Evolutionary conservation across 495 filamentous ascomycete genomes (phyloP).

Genomic region (Geopyxis carbonaria): DNA sequence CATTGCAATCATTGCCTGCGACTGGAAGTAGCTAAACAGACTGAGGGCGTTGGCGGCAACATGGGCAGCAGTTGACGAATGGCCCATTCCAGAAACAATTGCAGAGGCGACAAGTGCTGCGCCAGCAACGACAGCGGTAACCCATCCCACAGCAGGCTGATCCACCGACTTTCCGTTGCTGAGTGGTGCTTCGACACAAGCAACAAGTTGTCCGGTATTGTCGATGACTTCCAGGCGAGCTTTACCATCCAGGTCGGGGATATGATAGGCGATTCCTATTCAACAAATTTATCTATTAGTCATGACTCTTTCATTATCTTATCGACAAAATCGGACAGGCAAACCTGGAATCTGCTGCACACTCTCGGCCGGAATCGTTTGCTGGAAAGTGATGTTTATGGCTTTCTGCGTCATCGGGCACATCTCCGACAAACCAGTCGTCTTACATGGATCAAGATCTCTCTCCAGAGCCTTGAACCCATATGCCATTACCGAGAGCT

Average conservation of each 20-base stretch:
- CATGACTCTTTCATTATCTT: no score
- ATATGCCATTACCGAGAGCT: conserved; percentile 62
- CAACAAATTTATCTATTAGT: conserved; percentile 5
- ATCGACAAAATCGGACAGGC: not conserved
- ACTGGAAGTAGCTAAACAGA: conserved; percentile 89
- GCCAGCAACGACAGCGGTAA: conserved; percentile 69
- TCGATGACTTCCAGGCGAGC: conserved; percentile 66
- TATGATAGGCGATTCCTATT: conserved; percentile 59
- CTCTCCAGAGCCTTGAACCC: conserved; percentile 50
- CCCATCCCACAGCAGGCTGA: conserved; percentile 75
- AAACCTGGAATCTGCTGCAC: conserved; percentile 36
- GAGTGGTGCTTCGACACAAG: conserved; percentile 75
- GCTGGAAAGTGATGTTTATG: conserved; percentile 59
- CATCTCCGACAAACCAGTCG: conserved; percentile 43
- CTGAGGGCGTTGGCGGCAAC: conserved; percentile 85
- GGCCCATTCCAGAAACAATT: conserved; percentile 62
- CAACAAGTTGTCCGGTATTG: conserved; percentile 44
- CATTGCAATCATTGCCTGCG: conserved; percentile 89
- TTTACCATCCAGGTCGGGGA: conserved; percentile 86
- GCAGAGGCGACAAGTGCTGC: conserved; percentile 69
- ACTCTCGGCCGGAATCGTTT: conserved; percentile 41
- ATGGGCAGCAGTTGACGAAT: conserved; percentile 94
- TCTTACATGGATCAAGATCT: conserved; percentile 58
- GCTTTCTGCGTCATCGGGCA: conserved; percentile 94
- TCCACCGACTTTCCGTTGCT: conserved; percentile 92